Percentiles rank a stretch among this genome's conserved stretches.
phyloP scores from a whole-genome alignment of 129 eudicot genomes.

The Saussurea involucrata region DNA sequence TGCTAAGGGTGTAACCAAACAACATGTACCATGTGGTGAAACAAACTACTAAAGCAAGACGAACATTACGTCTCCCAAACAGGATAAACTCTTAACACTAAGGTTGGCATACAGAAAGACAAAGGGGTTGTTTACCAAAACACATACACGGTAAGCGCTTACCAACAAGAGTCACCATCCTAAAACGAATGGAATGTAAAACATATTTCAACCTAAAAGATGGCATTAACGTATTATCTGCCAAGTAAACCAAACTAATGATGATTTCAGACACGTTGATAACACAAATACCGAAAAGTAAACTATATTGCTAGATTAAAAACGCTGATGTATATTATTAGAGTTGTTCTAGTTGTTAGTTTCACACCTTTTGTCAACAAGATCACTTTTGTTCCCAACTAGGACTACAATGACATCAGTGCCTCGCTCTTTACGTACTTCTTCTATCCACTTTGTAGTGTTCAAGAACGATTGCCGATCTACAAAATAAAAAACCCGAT shows the following conservation, averaged over 20 bases:
- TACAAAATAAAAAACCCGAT: constrained; percentile 17
- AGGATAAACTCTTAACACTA: background rate
- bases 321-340: no score
- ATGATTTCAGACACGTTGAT: background rate
- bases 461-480: constrained; percentile 85
- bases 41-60: no score
- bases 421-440: constrained; percentile 86
- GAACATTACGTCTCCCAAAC: no score
- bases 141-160: background rate
- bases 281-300: background rate
- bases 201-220: background rate
- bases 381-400: constrained; percentile 92
- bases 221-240: background rate
- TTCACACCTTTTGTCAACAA: constrained; percentile 83
- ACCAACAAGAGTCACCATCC: no score
- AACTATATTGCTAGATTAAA: background rate
- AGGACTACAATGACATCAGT: constrained; percentile 81
- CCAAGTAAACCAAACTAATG: background rate
- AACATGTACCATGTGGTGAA: no score
- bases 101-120: background rate
- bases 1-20: background rate
- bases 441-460: constrained; percentile 88
- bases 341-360: background rate
- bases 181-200: background rate
- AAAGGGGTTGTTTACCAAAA: no score